Evolutionary conservation across 2,329 filamentous ascomycete species (phyloP).

Genomic region (Fusarium proliferatum): DNA sequence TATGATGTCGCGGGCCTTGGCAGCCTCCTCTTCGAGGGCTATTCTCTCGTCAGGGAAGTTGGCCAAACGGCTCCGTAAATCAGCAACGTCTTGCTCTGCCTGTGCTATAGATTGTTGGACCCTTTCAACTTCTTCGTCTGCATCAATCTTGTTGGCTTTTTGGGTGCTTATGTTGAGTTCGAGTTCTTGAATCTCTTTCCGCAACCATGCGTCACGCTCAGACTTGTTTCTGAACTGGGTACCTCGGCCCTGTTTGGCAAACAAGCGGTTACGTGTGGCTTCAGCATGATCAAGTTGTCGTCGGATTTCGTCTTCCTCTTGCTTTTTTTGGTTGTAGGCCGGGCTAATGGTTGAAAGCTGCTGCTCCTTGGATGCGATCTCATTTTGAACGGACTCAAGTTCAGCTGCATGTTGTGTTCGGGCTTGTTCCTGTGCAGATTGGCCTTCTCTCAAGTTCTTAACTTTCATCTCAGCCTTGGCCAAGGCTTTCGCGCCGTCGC

Average conservation of each 20-base stretch:
- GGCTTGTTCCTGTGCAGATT: conserved; percentile 79
- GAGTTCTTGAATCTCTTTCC: conserved; percentile 82
- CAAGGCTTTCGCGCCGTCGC: conserved; percentile 79
- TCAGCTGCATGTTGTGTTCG: conserved; percentile 78
- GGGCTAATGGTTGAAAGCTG: conserved; percentile 83
- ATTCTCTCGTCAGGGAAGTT: conserved; percentile 81
- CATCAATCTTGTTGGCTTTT: conserved; percentile 86
- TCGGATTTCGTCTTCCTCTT: conserved; percentile 77
- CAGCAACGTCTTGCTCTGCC: conserved; percentile 78
- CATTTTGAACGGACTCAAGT: conserved; percentile 75
- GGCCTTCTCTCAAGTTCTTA: conserved; percentile 84
- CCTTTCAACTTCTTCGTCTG: conserved; percentile 81
- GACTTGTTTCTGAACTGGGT: conserved; percentile 88
- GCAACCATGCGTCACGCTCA: conserved; percentile 87
- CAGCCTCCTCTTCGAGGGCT: conserved; percentile 77
- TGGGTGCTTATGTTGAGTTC: conserved; percentile 80
- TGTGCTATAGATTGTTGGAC: conserved; percentile 77
- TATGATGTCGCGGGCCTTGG: conserved; percentile 79
- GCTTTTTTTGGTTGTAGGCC: conserved; percentile 77
- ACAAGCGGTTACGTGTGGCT: conserved; percentile 79
- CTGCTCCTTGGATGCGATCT: conserved; percentile 80
- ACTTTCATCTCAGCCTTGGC: conserved; percentile 89
- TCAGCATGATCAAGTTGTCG: conserved; percentile 81
- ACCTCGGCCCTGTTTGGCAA: conserved; percentile 91
- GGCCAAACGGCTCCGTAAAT: conserved; percentile 77